Percentiles rank a stretch among this genome's conserved stretches.
phyloP scores from a whole-genome alignment of 495 filamentous ascomycete genomes.

The Trichoderma asperelloides region DNA sequence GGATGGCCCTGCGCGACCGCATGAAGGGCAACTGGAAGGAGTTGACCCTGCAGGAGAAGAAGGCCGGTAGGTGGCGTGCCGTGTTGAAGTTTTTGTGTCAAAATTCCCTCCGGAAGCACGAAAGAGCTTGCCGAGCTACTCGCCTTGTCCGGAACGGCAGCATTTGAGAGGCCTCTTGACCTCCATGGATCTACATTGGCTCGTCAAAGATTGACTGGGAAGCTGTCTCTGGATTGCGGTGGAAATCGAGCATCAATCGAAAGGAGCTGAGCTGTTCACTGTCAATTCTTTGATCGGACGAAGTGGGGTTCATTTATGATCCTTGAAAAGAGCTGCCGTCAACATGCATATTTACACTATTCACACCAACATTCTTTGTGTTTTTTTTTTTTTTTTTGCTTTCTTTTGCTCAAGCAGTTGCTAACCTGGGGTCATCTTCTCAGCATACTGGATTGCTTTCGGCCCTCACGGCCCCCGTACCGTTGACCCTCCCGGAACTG shows the following conservation, averaged over 20 bases:
- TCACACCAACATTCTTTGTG: neutral
- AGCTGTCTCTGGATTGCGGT: neutral
- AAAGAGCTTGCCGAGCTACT: neutral
- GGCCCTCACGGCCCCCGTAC: constrained; percentile 89
- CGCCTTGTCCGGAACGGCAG: neutral
- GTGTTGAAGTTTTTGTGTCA: neutral
- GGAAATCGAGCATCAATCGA: neutral
- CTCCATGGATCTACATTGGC: neutral
- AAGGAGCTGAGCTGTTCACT: neutral
- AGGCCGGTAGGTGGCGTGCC: constrained; percentile 72
- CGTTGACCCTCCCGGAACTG: constrained; percentile 70
- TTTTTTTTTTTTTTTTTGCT: neutral
- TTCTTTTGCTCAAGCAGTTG: constrained; percentile 11
- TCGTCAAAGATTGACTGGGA: neutral
- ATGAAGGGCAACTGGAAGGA: constrained; percentile 98
- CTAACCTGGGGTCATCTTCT: constrained; percentile 16
- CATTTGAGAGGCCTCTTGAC: neutral
- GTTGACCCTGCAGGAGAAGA: constrained; percentile 93
- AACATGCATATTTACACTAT: neutral
- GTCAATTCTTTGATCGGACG: neutral
- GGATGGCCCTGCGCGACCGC: constrained; percentile 94
- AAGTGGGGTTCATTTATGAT: neutral
- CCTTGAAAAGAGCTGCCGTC: neutral
- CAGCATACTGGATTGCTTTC: constrained; percentile 98
- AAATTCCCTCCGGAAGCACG: neutral